phyloP scores from a whole-genome alignment of 108 stramenopile species.

The Cyclotella kingstonii region DNA sequence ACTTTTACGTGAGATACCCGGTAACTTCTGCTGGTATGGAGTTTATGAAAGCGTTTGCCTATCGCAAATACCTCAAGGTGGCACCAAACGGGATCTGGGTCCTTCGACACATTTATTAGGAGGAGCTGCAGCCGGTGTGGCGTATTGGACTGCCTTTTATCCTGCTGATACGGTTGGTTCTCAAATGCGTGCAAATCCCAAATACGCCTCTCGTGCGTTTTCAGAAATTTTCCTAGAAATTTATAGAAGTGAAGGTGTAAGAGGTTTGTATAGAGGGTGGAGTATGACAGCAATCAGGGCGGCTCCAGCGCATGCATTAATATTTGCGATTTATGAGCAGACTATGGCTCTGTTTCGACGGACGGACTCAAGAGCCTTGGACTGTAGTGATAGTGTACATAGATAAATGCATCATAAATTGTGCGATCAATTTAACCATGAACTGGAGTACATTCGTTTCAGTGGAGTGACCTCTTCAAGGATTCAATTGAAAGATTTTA shows the following conservation, averaged over 20 bases:
- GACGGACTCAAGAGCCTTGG: conserved; percentile 15
- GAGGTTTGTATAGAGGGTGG: conserved; percentile 50
- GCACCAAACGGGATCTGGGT: conserved; percentile 50
- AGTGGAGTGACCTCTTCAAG: no score
- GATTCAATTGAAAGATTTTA: no score
- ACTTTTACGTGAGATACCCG: conserved; percentile 44
- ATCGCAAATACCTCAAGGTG: conserved; percentile 48
- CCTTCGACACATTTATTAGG: conserved; percentile 41
- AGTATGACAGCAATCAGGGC: conserved; percentile 45
- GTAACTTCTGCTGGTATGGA: conserved; percentile 52
- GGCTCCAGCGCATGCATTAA: conserved; percentile 52
- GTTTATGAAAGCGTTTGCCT: conserved; percentile 46
- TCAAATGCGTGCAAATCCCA: conserved; percentile 42
- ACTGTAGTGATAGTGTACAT: conserved; percentile 8
- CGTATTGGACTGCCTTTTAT: conserved; percentile 57
- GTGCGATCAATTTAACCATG: no score
- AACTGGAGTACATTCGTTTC: no score
- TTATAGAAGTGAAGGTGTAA: conserved; percentile 25
- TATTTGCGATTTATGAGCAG: conserved; percentile 53
- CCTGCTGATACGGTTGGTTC: conserved; percentile 52
- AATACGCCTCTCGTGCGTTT: conserved; percentile 31
- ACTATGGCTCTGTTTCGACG: conserved; percentile 38
- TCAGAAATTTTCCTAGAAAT: conserved; percentile 22
- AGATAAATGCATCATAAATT: no score
- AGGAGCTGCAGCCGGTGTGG: conserved; percentile 47